These are phyloP conservation scores for Thelephora terrestris DNA, from an alignment of 1,284 basidiomycete species.

Conservation along the genomic window DNA sequence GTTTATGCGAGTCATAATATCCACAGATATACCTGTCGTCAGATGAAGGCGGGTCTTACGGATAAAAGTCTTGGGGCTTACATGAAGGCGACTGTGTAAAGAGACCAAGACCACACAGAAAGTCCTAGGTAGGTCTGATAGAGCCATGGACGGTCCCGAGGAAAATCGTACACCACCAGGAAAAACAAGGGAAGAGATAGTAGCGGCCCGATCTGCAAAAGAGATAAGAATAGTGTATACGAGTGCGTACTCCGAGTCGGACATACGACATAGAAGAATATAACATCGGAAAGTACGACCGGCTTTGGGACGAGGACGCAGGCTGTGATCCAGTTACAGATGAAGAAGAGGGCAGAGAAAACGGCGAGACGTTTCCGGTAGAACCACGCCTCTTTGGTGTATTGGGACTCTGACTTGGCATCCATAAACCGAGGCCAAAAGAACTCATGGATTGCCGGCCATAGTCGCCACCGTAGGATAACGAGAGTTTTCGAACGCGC, in stretches of 20 bases:
- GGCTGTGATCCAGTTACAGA: conserved; percentile 65
- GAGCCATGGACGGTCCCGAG: conserved; percentile 41
- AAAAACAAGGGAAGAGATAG: conserved; percentile 32
- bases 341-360: conserved; percentile 56
- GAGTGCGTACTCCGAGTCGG: conserved; percentile 6
- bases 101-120: conserved; percentile 46
- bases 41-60: background rate
- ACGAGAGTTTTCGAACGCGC: conserved; percentile 18
- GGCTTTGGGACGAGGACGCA: conserved; percentile 40
- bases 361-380: conserved; percentile 47
- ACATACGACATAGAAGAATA: conserved; percentile 53
- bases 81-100: conserved; percentile 48
- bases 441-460: conserved; percentile 33
- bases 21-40: conserved; percentile 43
- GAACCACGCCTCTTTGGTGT: conserved; percentile 43
- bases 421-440: conserved; percentile 50
- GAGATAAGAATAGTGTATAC: background rate
- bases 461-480: conserved; percentile 31
- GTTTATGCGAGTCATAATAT: conserved; percentile 28
- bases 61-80: conserved; percentile 18
- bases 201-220: conserved; percentile 31
- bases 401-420: conserved; percentile 47
- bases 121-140: conserved; percentile 51
- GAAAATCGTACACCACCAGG: conserved; percentile 62
- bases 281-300: conserved; percentile 38